Conservation (phyloP, 345 rosid genomes). For the Combretum micranthum region DNA sequence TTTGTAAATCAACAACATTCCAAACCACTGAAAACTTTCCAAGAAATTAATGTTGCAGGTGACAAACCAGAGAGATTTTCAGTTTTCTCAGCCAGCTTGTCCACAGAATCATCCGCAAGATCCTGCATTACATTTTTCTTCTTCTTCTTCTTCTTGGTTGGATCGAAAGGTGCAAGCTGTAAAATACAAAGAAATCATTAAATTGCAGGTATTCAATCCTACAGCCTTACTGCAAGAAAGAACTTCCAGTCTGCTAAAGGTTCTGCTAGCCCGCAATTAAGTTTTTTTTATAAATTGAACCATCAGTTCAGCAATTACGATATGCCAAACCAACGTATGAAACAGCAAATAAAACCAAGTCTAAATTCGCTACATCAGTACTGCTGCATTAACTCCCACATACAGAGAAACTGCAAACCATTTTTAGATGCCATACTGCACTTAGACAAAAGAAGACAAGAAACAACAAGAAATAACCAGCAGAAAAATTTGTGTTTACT, state of each 20-base stretch:
- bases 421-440: background rate
- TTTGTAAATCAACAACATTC: no score
- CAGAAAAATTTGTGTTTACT: background rate
- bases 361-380: no score
- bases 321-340: no score
- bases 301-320: no score
- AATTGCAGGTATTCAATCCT: background rate
- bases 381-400: no score
- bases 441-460: background rate
- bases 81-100: conserved; percentile 58
- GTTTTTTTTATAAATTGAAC: background rate
- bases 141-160: conserved; percentile 94
- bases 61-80: conserved; percentile 54
- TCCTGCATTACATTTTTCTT: conserved; percentile 77
- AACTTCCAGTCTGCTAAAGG: background rate
- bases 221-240: background rate
- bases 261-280: background rate
- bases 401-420: no score
- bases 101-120: conserved; percentile 50
- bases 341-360: no score
- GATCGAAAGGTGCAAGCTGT: conserved; percentile 85
- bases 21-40: no score
- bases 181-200: background rate
- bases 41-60: background rate
- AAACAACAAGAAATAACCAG: background rate